Percentiles rank a stretch among this genome's conserved stretches.
Conservation (phyloP, 2,329 filamentous ascomycete species). For the Arthroderma uncinatum region DNA sequence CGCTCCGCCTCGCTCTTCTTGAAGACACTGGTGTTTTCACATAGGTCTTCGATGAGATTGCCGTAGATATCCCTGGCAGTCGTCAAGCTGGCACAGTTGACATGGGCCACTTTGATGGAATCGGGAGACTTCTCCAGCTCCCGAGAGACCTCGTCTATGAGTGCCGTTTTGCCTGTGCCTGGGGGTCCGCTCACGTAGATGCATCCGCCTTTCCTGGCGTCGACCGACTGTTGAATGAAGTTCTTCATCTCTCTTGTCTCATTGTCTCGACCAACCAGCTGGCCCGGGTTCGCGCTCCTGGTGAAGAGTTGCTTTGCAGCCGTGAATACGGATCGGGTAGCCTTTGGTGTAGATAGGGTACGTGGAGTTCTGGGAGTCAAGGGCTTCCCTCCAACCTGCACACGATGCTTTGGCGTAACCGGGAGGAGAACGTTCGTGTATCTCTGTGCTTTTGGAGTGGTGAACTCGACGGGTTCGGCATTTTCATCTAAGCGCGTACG, state of each 20-base stretch:
- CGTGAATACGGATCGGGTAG: slow-evolving; percentile 69
- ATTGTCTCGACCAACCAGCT: slow-evolving; percentile 64
- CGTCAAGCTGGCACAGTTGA: slow-evolving; percentile 97
- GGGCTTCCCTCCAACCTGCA: slow-evolving; percentile 63
- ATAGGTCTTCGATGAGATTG: slow-evolving; percentile 61
- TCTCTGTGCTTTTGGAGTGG: slow-evolving; percentile 43
- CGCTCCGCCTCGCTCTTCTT: slow-evolving; percentile 57
- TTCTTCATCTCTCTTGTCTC: slow-evolving; percentile 53
- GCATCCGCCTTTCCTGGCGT: slow-evolving; percentile 58
- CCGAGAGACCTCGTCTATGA: slow-evolving; percentile 68
- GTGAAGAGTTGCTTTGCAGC: slow-evolving; percentile 78
- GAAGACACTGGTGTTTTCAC: slow-evolving; percentile 49
- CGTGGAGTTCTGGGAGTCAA: slow-evolving; percentile 69
- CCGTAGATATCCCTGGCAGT: slow-evolving; percentile 74
- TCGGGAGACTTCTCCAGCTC: slow-evolving; percentile 40
- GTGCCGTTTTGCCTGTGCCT: slow-evolving; percentile 91
- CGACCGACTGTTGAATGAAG: slow-evolving; percentile 58
- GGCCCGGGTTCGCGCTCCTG: slow-evolving; percentile 61
- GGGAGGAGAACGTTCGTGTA: slow-evolving; percentile 64
- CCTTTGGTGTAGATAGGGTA: slow-evolving; percentile 54
- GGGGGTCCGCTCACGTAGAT: slow-evolving; percentile 92
- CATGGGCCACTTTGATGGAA: slow-evolving; percentile 57
- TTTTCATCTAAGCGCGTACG: slow-evolving; percentile 33
- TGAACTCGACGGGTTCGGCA: slow-evolving; percentile 30
- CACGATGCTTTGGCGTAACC: slow-evolving; percentile 71